These are phyloP conservation scores for Brasilioporus rufonigricans DNA, from an alignment of 768 basidiomycete species.

Conservation along the genomic window DNA sequence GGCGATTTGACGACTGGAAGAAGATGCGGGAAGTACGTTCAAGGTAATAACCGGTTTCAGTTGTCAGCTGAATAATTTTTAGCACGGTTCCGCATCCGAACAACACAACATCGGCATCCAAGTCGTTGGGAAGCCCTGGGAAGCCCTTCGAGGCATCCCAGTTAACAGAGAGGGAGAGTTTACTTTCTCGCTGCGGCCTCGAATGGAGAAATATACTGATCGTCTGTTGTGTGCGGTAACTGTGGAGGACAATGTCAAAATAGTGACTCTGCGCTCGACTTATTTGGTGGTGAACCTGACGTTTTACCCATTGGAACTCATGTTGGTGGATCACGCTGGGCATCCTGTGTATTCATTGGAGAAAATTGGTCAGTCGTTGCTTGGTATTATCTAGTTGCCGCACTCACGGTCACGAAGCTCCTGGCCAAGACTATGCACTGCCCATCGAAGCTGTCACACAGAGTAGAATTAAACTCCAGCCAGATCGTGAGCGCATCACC, in stretches of 20 bases:
- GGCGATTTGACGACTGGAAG: slow-evolving; percentile 97
- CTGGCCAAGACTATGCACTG: slow-evolving; percentile 83
- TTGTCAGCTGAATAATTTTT: slow-evolving; percentile 1
- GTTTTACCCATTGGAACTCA: slow-evolving; percentile 88
- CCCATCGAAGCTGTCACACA: slow-evolving; percentile 88
- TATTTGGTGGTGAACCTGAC: slow-evolving; percentile 91
- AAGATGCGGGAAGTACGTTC: slow-evolving; percentile 81
- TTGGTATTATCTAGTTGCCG: background rate
- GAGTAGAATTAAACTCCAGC: slow-evolving; percentile 80
- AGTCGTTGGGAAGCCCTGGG: slow-evolving; percentile 85
- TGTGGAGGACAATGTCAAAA: slow-evolving; percentile 89
- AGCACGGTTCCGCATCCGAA: slow-evolving; percentile 51
- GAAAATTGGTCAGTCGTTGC: slow-evolving; percentile 62
- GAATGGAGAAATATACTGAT: slow-evolving; percentile 67
- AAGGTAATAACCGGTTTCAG: background rate
- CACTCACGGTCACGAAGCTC: slow-evolving; percentile 72
- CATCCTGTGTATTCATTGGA: slow-evolving; percentile 78
- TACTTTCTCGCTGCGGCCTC: slow-evolving; percentile 81
- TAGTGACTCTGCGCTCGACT: slow-evolving; percentile 90
- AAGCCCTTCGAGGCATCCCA: slow-evolving; percentile 80
- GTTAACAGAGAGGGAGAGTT: slow-evolving; percentile 95
- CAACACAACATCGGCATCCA: slow-evolving; percentile 88
- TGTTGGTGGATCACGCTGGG: slow-evolving; percentile 81
- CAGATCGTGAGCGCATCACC: slow-evolving; percentile 68
- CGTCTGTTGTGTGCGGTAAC: slow-evolving; percentile 87